Base-by-base conservation (phyloP, 169 alveolate genomes). In the Fabrea salina region DNA sequence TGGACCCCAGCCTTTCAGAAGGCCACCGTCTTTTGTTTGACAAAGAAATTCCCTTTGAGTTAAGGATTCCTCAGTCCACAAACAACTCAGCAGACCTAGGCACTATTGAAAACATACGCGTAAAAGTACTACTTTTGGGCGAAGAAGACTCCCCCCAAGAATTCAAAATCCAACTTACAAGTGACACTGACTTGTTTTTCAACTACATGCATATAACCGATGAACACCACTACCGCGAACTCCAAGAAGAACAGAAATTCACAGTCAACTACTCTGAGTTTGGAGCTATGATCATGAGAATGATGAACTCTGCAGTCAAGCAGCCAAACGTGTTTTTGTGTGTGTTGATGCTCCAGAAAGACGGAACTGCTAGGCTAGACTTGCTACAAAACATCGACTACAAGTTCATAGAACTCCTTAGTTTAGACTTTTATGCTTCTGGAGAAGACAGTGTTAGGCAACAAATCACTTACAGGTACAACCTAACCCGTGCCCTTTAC, bases 181-280 rank as follows among this genome's bases (percentile, higher is more conserved):
- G 96, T 75, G 98, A 95, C 80, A 93, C 95, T 82, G 98, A 97
- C 84, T 81, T 97, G 59, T 97, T 97, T 84, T 95, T 96, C 80
- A 97, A 97, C 85, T 97, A 92, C 78, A 90, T 96, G 13, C 98
- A 96, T 75, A 82, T 85, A 19, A 58, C 88, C 33, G 92, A 92
- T 59, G 90, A 87, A 47, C 91, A 86, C 66, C 79, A 82, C 6
- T 95, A 93, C 71, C 89, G 86, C 79, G 80, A 74, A 51, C 91
- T 97, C 89, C 97, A 96, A 83, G 95, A 95, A 64, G 80, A 85
- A 44, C 97, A 97, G 83, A 95, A 96, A 81, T 82, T 97, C 80
- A 95, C 93, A 94, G 92, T 97, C 32, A 97, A 94, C 27, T 95
- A 91, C 83, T 75, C 89, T 11, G 98, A 96, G 70, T 96, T 92